These are phyloP conservation scores for Apophysomyces sp. DNA, from an alignment of 371 early-diverging fungal species.

Conservation along the genomic window DNA sequence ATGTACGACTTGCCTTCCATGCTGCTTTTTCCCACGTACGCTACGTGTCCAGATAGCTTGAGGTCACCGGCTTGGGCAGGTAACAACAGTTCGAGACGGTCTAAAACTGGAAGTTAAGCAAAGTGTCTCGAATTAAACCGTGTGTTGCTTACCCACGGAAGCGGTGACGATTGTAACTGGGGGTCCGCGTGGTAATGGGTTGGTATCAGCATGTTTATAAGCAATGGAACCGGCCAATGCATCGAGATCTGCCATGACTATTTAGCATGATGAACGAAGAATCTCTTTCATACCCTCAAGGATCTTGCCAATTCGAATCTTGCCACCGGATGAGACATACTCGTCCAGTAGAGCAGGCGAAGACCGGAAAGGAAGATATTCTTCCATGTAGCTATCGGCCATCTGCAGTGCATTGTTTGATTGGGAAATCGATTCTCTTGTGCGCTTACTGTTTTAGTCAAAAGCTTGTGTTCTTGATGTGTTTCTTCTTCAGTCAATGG, in stretches of 20 bases:
- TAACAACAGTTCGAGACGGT: slow-evolving; percentile 81
- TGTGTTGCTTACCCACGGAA: slow-evolving; percentile 54
- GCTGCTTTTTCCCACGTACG: slow-evolving; percentile 85
- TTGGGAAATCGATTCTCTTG: background rate
- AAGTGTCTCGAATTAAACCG: background rate
- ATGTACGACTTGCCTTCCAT: slow-evolving; percentile 66
- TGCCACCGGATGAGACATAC: slow-evolving; percentile 75
- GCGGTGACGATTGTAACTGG: slow-evolving; percentile 87
- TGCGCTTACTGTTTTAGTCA: slow-evolving; percentile 24
- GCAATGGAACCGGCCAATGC: slow-evolving; percentile 80
- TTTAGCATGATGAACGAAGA: background rate
- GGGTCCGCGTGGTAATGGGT: slow-evolving; percentile 43
- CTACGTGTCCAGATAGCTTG: slow-evolving; percentile 76
- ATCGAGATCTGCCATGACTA: slow-evolving; percentile 59
- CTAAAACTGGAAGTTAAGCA: background rate
- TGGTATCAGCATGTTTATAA: slow-evolving; percentile 74
- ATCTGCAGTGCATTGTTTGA: slow-evolving; percentile 32
- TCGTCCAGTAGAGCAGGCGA: slow-evolving; percentile 76
- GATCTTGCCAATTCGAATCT: slow-evolving; percentile 64
- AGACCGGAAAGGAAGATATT: slow-evolving; percentile 75
- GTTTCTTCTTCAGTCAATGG: slow-evolving; percentile 9
- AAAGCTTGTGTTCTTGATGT: slow-evolving; percentile 11
- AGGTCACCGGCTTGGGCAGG: slow-evolving; percentile 71
- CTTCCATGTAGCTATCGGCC: slow-evolving; percentile 82
- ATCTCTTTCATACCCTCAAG: slow-evolving; percentile 42